Base-by-base conservation (phyloP, 2,329 filamentous ascomycete genomes). In the Penicillium paneum region DNA sequence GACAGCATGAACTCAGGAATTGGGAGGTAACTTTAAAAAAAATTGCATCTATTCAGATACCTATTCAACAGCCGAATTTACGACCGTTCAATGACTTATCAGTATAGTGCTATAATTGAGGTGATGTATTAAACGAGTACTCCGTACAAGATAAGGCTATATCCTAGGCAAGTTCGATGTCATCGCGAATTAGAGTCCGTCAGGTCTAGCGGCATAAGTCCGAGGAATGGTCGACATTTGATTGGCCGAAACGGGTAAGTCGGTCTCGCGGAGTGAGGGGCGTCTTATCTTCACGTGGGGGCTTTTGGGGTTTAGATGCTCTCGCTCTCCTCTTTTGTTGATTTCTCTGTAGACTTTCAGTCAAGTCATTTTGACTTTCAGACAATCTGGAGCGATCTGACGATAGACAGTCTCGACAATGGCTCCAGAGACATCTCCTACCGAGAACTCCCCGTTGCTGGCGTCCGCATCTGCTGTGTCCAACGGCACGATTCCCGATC, bases 381-480 rank as follows among this genome's bases (percentile, higher is more conserved):
- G 44, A 43, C 7, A 21, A 49, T 39, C 38, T 32, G 38, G 39
- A 44, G 41, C 26, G 31, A 47, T 34, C 35, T 49, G 55, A 15
- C 36, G 26, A 49, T 36, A 46, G 6, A 15, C 24, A 26, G 36
- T 58, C 39, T 39, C 40, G 21, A 47, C 21, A 55, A 71, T 71
- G 69, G 57, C 65, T 40, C 44, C 59, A 53, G 60, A 63, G 53
- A 49, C 53, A 28, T 45, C 46, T 49, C 60, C 56, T 21, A 62
- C 71, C 21, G 78, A 81, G 64, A 78, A 71, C 11, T 78, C 78
- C 54, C 78, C 78, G 43, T 68, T 81, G 52, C 72, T 81, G 35
- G 67, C 67, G 7, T 64, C 71, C 44, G 67, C 41, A 4, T 64
- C 71, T 49, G 64, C 56, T 58, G 50, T 58, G 8, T 63, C 65